These are phyloP conservation scores for Nitzschia sp. DNA, from an alignment of 108 stramenopile genomes.

Conservation along the genomic window DNA sequence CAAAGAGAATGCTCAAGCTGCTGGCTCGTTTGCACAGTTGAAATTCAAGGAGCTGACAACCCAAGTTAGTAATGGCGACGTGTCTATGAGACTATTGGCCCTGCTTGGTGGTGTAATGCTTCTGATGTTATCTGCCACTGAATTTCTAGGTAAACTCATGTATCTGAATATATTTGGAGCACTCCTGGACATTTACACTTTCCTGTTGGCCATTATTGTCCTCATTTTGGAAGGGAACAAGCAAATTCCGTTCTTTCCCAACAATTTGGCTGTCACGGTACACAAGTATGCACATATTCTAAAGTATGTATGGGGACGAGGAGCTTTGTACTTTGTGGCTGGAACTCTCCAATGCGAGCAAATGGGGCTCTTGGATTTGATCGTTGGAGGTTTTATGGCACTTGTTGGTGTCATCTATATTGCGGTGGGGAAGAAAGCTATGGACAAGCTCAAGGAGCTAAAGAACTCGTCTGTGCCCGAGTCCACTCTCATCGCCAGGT, in stretches of 20 bases:
- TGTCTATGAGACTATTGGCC: slow-evolving; percentile 43
- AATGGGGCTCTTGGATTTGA: slow-evolving; percentile 21
- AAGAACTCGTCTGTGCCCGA: slow-evolving; percentile 42
- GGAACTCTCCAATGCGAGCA: slow-evolving; percentile 51
- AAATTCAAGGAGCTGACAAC: slow-evolving; percentile 24
- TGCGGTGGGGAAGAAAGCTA: slow-evolving; percentile 39
- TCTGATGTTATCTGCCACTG: slow-evolving; percentile 26
- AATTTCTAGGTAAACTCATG: slow-evolving; percentile 35
- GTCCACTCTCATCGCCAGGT: slow-evolving; percentile 31
- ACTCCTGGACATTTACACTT: slow-evolving; percentile 44
- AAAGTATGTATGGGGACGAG: slow-evolving; percentile 55
- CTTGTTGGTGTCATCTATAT: slow-evolving; percentile 50
- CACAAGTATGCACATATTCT: slow-evolving; percentile 57
- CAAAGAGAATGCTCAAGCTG: slow-evolving; percentile 28
- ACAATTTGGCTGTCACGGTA: slow-evolving; percentile 15
- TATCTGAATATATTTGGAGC: slow-evolving; percentile 37
- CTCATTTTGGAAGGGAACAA: slow-evolving; percentile 37
- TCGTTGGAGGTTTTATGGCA: slow-evolving; percentile 48
- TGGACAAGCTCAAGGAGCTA: slow-evolving; percentile 40
- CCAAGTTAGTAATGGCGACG: slow-evolving; percentile 36
- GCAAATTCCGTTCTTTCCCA: slow-evolving; percentile 20
- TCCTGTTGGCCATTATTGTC: slow-evolving; percentile 42
- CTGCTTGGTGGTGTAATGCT: slow-evolving; percentile 46
- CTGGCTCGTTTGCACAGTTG: slow-evolving; percentile 32
- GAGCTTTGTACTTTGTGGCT: slow-evolving; percentile 49